These are phyloP conservation scores for Suillus paluster DNA, from an alignment of 768 basidiomycete genomes.

Conservation along the genomic window DNA sequence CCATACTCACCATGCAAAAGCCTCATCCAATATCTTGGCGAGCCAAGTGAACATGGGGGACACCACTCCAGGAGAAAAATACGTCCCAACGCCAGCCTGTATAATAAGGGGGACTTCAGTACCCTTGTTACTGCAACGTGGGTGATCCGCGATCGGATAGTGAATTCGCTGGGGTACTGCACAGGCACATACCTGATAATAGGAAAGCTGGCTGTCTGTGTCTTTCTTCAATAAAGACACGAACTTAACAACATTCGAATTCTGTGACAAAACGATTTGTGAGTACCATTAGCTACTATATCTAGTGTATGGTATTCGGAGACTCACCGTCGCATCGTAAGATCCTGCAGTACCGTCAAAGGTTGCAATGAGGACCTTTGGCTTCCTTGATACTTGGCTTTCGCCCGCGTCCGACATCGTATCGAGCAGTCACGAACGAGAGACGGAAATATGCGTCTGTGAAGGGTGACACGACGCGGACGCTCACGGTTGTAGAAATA, in stretches of 20 bases:
- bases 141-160: neutral
- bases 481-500: neutral
- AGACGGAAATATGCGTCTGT: neutral
- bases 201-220: slow-evolving; percentile 59
- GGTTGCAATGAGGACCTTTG: slow-evolving; percentile 61
- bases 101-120: neutral
- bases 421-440: neutral
- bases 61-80: slow-evolving; percentile 68
- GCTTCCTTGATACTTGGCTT: slow-evolving; percentile 12
- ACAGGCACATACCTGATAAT: slow-evolving; percentile 63
- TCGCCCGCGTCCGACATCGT: slow-evolving; percentile 22
- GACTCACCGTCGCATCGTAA: slow-evolving; percentile 50
- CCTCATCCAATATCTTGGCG: slow-evolving; percentile 67
- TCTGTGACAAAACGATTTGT: slow-evolving; percentile 33
- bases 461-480: neutral
- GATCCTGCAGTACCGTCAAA: slow-evolving; percentile 71
- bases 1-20: slow-evolving; percentile 66
- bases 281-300: neutral
- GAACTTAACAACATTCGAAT: slow-evolving; percentile 74
- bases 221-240: slow-evolving; percentile 70
- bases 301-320: neutral
- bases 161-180: neutral
- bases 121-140: neutral
- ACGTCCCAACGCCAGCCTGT: slow-evolving; percentile 52
- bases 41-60: slow-evolving; percentile 60